Evolutionary conservation across 2,329 filamentous ascomycete species (phyloP).

Genomic region (Aureobasidium melanogenum): DNA sequence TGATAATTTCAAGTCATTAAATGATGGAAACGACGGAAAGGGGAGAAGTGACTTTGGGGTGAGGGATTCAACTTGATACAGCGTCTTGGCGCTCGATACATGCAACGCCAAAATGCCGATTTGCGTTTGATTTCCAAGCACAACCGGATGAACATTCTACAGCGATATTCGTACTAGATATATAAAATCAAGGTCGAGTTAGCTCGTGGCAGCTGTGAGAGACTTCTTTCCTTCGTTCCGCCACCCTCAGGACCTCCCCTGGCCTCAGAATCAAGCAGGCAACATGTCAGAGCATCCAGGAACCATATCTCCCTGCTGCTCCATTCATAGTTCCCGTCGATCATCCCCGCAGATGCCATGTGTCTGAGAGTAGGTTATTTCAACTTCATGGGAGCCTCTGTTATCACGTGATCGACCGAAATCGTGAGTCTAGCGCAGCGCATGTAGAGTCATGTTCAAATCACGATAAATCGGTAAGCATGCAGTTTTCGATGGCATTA

Average conservation of each 20-base stretch:
- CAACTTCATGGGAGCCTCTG: background rate
- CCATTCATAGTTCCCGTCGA: constrained; percentile 12
- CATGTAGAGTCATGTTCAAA: background rate
- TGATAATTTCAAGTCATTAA: background rate
- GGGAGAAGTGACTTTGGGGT: background rate
- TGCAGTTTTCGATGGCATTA: background rate
- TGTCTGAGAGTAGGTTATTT: constrained; percentile 12
- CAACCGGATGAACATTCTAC: background rate
- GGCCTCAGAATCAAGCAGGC: background rate
- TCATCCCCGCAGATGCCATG: constrained; percentile 13
- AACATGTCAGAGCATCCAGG: constrained; percentile 4
- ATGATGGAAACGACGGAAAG: constrained; percentile 6
- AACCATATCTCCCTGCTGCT: constrained; percentile 11
- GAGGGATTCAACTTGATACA: background rate
- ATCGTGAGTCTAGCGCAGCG: background rate
- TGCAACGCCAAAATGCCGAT: background rate
- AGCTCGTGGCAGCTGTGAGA: background rate
- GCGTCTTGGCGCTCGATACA: background rate
- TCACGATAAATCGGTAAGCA: background rate
- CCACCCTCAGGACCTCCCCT: background rate
- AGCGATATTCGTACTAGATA: background rate
- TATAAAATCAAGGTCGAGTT: background rate
- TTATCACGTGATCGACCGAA: background rate
- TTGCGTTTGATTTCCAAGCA: background rate
- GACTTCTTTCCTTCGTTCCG: background rate